These are phyloP conservation scores for Amoebophrya sp. DNA, from an alignment of 169 alveolate species.

Conservation along the genomic window DNA sequence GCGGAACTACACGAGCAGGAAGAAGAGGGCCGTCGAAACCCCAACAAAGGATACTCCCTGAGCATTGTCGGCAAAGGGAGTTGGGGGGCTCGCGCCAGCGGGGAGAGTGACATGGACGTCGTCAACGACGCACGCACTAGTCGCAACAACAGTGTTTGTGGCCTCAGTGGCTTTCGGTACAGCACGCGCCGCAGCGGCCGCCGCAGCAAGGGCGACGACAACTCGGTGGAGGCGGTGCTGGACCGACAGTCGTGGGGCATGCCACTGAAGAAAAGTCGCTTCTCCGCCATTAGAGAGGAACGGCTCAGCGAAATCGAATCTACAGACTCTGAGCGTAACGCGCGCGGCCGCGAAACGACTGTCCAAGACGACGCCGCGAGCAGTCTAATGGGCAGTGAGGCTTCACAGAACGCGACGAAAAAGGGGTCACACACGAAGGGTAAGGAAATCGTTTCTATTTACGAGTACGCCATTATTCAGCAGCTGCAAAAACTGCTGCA, in stretches of 20 bases:
- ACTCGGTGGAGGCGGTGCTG: too few relatives aligned
- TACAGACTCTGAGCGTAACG: too few relatives aligned
- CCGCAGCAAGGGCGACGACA: too few relatives aligned
- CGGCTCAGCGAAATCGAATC: background rate
- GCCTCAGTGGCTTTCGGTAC: background rate
- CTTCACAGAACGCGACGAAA: too few relatives aligned
- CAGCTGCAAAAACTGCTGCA: background rate
- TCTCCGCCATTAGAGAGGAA: background rate
- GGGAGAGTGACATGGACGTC: background rate
- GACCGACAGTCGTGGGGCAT: background rate
- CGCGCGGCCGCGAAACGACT: too few relatives aligned
- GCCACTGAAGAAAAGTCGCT: background rate
- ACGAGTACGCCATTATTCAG: background rate
- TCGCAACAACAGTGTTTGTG: background rate
- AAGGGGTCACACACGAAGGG: background rate
- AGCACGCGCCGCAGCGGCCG: background rate
- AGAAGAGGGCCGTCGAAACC: background rate
- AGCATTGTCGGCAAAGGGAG: background rate
- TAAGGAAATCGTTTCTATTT: background rate
- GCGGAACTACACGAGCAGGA: background rate
- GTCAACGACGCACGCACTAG: background rate
- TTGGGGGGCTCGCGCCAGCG: background rate
- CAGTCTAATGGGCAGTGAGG: too few relatives aligned
- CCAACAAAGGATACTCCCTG: background rate
- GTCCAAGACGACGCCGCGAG: too few relatives aligned